These are phyloP conservation scores for Boletus albobrunnescens DNA, from an alignment of 1,284 basidiomycete genomes.

Conservation along the genomic window DNA sequence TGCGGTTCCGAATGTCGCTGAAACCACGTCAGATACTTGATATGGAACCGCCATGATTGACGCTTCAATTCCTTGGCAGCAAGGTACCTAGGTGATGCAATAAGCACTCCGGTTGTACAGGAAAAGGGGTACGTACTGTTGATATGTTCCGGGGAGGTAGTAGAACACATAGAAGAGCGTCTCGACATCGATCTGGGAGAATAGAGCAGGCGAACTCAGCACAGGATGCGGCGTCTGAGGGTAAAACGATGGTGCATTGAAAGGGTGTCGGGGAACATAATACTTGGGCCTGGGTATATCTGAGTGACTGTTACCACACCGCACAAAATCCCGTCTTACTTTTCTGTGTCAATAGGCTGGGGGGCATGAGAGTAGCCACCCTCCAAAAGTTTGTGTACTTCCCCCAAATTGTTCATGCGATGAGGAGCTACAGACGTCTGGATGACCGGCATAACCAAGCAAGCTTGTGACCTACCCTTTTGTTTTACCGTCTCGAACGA, in stretches of 20 bases:
- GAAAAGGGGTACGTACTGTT: constrained; percentile 62
- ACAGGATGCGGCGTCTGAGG: constrained; percentile 84
- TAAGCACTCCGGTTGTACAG: constrained; percentile 7
- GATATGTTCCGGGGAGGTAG: constrained; percentile 94
- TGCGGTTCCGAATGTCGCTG: constrained; percentile 98
- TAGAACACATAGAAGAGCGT: constrained; percentile 99
- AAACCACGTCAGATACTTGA: constrained; percentile 99
- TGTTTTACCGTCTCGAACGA: constrained; percentile 96
- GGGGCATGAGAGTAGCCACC: constrained; percentile 86
- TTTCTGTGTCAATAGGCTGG: constrained; percentile 91
- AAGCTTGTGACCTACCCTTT: constrained; percentile 60
- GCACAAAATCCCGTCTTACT: constrained; percentile 48
- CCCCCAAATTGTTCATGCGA: constrained; percentile 81
- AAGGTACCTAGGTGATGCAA: constrained; percentile 61
- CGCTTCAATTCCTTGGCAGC: constrained; percentile 97
- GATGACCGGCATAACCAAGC: background rate
- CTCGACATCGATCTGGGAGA: constrained; percentile 93
- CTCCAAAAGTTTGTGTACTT: constrained; percentile 91
- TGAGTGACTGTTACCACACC: constrained; percentile 8
- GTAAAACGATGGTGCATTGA: constrained; percentile 91
- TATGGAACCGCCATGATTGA: constrained; percentile 99
- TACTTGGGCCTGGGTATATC: constrained; percentile 75
- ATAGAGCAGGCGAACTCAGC: constrained; percentile 83
- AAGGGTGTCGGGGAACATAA: constrained; percentile 93
- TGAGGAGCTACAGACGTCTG: constrained; percentile 56